Base-by-base conservation (phyloP, 257 asterid genomes). In the Capsicum pubescens region DNA sequence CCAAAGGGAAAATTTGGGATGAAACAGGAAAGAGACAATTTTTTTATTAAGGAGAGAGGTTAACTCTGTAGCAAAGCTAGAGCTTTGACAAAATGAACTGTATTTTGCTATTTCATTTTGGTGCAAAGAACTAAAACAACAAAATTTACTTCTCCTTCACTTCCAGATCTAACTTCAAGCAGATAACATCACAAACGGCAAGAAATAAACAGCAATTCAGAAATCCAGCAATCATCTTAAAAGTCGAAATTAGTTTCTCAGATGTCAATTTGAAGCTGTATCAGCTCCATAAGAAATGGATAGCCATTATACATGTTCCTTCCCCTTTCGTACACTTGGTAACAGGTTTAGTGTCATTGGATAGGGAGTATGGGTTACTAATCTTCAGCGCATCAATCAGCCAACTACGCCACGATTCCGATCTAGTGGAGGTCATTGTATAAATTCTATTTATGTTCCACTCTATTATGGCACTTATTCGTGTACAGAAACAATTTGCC, bases 91-190 rank as follows among this genome's bases (percentile, higher is more conserved):
- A 64, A 21, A 64, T 21, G 17, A 13, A 13, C 13, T 55, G 16
- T 14, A 14, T 55, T 55, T 55, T 55, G n/a, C 8, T 55, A 13
- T 55, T 55, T 55, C 59, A 55, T 55, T 55, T 55, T 12, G 59
- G 59, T 55, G 59, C 14, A 4, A 55, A 55, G 59, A 55, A 12
- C 13, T 55, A 4, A 55, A 13, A 55, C 5, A 55, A 55, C 59
- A 55, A 13, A 13, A 55, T 55, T 39, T 11, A 54, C 57, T 54
- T 54, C 15, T 61, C 68, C 68, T 61, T 61, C 70, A 64, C 9
- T 64, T 64, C 26, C 80, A 72, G 59, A 71, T 48, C 80, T 42
- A 10, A 72, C 59, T 19, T 72, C 60, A 72, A 72, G 60, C 80
- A 72, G n/a, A 72, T 19, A 48, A 48, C 60, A 72, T 72, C 80